These are phyloP conservation scores for Fusarium pseudocircinatum DNA, from an alignment of 2,329 filamentous ascomycete genomes.

Conservation along the genomic window DNA sequence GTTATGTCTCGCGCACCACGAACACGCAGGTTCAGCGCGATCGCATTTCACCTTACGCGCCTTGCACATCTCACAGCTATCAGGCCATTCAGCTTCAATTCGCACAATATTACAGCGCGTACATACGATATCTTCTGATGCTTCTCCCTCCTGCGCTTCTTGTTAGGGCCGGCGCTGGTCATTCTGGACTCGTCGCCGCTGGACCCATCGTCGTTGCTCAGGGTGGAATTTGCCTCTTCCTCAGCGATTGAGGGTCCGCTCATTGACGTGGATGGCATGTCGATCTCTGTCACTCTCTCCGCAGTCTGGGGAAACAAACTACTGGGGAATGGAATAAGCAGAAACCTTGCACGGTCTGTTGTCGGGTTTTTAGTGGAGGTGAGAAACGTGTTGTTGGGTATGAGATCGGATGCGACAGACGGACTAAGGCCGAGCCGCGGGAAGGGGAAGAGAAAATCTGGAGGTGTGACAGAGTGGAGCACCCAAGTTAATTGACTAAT, in stretches of 20 bases:
- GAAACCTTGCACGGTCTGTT: conserved; percentile 18
- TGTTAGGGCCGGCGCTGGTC: conserved; percentile 37
- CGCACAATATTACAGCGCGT: neutral
- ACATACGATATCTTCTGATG: conserved; percentile 56
- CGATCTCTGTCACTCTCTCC: conserved; percentile 44
- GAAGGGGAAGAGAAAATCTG: neutral
- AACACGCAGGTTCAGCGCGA: conserved; percentile 69
- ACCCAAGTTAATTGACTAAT: neutral
- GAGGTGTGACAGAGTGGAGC: conserved; percentile 5
- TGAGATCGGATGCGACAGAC: neutral
- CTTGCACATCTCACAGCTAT: conserved; percentile 57
- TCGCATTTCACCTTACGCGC: conserved; percentile 60
- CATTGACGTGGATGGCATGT: conserved; percentile 38
- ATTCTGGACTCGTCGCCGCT: conserved; percentile 49
- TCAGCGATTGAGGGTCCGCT: conserved; percentile 46
- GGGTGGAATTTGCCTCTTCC: conserved; percentile 49
- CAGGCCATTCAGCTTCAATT: neutral
- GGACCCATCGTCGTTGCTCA: conserved; percentile 51
- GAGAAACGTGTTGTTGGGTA: neutral
- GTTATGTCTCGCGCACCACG: conserved; percentile 75
- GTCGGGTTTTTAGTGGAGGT: conserved; percentile 12
- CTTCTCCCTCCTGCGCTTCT: conserved; percentile 53
- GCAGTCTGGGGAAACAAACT: conserved; percentile 27
- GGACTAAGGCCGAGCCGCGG: conserved; percentile 25
- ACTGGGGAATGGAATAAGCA: conserved; percentile 22